These are phyloP conservation scores for Massariosphaeria phaeospora DNA, from an alignment of 495 filamentous ascomycete species.

Conservation along the genomic window DNA sequence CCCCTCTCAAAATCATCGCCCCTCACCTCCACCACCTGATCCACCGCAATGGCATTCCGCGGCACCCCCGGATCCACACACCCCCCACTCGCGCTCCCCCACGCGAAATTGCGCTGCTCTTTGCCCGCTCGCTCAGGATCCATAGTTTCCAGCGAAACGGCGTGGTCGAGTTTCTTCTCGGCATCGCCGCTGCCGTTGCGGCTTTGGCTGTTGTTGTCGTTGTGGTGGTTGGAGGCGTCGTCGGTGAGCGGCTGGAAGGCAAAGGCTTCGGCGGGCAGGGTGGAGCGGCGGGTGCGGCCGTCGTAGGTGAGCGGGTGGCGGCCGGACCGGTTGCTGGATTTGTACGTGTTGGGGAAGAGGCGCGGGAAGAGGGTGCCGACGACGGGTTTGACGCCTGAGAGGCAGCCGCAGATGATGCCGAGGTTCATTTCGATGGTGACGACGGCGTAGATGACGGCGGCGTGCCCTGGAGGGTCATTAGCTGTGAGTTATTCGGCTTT, in stretches of 20 bases:
- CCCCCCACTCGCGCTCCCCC: constrained; percentile 15
- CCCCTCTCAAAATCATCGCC: background rate
- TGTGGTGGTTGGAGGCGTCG: constrained; percentile 5
- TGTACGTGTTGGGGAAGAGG: constrained; percentile 20
- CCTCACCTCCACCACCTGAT: constrained; percentile 12
- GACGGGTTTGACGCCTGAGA: constrained; percentile 29
- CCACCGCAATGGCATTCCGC: constrained; percentile 16
- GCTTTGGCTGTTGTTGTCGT: too few species aligned
- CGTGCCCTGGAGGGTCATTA: constrained; percentile 8
- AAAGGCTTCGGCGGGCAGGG: constrained; percentile 18
- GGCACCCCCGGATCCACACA: constrained; percentile 4
- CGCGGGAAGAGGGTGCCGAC: constrained; percentile 23
- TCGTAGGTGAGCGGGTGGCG: constrained; percentile 3
- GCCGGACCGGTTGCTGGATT: background rate
- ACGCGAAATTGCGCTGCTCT: constrained; percentile 11
- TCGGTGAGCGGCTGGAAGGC: constrained; percentile 26
- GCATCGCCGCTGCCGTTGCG: too few species aligned
- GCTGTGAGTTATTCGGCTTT: background rate
- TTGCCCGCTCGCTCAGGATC: background rate
- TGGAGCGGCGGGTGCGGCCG: constrained; percentile 3
- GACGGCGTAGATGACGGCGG: constrained; percentile 12
- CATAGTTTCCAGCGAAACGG: background rate
- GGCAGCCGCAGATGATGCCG: constrained; percentile 28
- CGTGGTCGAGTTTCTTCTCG: constrained; percentile 7
- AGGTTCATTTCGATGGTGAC: constrained; percentile 25